phyloP scores from a whole-genome alignment of 140 eudicot genomes.

The Ambrosia hybrid region DNA sequence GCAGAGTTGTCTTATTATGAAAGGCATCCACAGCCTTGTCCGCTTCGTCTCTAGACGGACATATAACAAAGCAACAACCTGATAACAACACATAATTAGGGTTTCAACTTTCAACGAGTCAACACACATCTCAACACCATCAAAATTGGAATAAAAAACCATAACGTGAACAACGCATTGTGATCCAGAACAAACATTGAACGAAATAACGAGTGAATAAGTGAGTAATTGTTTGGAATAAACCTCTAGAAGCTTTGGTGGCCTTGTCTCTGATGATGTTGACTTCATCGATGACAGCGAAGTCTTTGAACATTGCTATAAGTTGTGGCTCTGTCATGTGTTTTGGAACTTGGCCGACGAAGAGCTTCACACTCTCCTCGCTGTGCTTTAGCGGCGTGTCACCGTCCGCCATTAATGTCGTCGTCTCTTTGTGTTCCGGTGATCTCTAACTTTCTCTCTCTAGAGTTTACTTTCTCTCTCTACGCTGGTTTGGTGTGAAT shows the following conservation, averaged over 20 bases:
- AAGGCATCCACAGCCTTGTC: conserved; percentile 83
- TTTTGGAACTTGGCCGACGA: conserved; percentile 94
- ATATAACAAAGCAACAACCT: conserved; percentile 83
- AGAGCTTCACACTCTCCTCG: conserved; percentile 82
- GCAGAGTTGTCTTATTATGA: conserved; percentile 78
- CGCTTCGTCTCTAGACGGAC: conserved; percentile 89
- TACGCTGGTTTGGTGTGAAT: no score
- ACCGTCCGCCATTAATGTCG: conserved; percentile 75
- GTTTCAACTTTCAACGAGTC: conserved; percentile 24
- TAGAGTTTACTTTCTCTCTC: background rate
- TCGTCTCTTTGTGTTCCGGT: conserved; percentile 7
- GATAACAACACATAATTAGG: conserved; percentile 41
- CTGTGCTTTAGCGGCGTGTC: conserved; percentile 41
- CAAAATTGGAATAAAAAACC: conserved; percentile 7
- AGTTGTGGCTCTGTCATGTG: conserved; percentile 70
- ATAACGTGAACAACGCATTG: conserved; percentile 45
- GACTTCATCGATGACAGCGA: conserved; percentile 76
- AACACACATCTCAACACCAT: conserved; percentile 32
- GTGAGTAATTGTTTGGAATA: background rate
- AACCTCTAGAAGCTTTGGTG: conserved; percentile 75
- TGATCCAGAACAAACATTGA: conserved; percentile 40
- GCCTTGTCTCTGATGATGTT: conserved; percentile 75
- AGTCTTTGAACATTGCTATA: conserved; percentile 61
- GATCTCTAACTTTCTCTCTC: conserved; percentile 39
- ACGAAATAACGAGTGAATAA: background rate